These are phyloP conservation scores for Zymoseptoria passerinii DNA, from an alignment of 2,329 filamentous ascomycete species.

Conservation along the genomic window DNA sequence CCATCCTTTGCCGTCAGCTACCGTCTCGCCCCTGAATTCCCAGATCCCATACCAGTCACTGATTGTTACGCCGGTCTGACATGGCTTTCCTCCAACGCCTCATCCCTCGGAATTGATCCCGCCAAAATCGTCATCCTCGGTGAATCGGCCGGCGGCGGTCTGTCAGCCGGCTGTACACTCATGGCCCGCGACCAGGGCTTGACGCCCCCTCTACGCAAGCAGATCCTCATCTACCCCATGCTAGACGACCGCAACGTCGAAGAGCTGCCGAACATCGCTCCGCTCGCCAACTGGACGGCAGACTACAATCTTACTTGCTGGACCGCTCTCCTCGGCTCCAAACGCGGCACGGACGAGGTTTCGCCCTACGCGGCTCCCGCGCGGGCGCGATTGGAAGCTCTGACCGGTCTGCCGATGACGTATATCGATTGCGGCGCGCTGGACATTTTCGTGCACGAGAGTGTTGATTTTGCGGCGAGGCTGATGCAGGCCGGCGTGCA, in stretches of 20 bases:
- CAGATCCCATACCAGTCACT: conserved; percentile 15
- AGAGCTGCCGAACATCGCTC: conserved; percentile 28
- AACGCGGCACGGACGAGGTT: conserved; percentile 12
- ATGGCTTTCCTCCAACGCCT: conserved; percentile 11
- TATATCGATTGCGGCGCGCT: conserved; percentile 38
- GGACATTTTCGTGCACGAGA: conserved; percentile 39
- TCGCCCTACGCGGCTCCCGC: conserved; percentile 17
- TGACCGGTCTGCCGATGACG: conserved; percentile 34
- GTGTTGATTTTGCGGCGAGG: conserved; percentile 33
- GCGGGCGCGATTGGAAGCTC: conserved; percentile 11
- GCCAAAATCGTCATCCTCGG: conserved; percentile 11
- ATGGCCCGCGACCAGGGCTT: conserved; percentile 18
- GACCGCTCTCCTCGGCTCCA: conserved; percentile 32
- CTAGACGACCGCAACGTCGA: conserved; percentile 36
- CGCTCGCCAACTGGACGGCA: conserved; percentile 31
- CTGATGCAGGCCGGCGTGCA: conserved; percentile 35
- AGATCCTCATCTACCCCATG: conserved; percentile 41
- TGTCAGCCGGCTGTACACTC: conserved; percentile 15
- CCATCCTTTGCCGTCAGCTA: conserved; percentile 12
- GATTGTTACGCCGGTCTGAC: conserved; percentile 14
- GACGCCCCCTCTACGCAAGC: conserved; percentile 16
- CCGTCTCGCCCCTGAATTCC: conserved; percentile 18
- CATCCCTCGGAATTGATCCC: conserved; percentile 7
- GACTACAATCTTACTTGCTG: conserved; percentile 36
- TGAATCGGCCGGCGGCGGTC: conserved; percentile 11